A percentile compares a stretch with the other conserved stretches of the same genome.
phyloP scores from a whole-genome alignment of 306 rosid genomes.

The Carpinus fangiana region DNA sequence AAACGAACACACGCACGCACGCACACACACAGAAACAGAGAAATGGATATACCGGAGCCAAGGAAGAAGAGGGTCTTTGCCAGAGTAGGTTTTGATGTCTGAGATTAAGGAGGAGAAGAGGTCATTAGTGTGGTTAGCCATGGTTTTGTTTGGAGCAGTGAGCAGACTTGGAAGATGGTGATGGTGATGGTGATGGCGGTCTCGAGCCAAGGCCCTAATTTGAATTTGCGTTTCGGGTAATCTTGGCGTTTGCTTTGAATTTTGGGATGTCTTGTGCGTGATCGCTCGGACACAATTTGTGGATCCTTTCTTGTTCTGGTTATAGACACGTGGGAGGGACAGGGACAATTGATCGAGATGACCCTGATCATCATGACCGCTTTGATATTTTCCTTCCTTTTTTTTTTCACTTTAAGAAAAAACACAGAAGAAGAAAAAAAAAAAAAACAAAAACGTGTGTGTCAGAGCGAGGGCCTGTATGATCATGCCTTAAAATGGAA shows the following conservation, averaged over 20 bases:
- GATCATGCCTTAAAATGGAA: too few relatives aligned
- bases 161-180: background rate
- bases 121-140: constrained; percentile 43
- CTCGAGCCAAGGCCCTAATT: background rate
- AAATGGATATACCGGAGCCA: constrained; percentile 75
- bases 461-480: too few relatives aligned
- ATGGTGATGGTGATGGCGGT: background rate
- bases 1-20: background rate
- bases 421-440: too few relatives aligned
- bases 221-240: background rate
- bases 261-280: background rate
- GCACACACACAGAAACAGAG: background rate
- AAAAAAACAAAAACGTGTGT: too few relatives aligned
- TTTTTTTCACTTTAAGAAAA: too few relatives aligned
- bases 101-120: constrained; percentile 59
- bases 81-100: constrained; percentile 70
- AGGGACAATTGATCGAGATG: background rate
- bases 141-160: background rate
- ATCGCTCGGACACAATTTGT: background rate
- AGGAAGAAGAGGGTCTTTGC: constrained; percentile 90
- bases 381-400: too few relatives aligned
- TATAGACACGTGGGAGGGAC: background rate
- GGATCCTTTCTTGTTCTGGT: background rate
- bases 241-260: background rate
- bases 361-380: too few relatives aligned